Percentiles rank a stretch among this genome's conserved stretches.
Conservation (phyloP, 148 eudicot species). For the Suaeda aralocaspica region DNA sequence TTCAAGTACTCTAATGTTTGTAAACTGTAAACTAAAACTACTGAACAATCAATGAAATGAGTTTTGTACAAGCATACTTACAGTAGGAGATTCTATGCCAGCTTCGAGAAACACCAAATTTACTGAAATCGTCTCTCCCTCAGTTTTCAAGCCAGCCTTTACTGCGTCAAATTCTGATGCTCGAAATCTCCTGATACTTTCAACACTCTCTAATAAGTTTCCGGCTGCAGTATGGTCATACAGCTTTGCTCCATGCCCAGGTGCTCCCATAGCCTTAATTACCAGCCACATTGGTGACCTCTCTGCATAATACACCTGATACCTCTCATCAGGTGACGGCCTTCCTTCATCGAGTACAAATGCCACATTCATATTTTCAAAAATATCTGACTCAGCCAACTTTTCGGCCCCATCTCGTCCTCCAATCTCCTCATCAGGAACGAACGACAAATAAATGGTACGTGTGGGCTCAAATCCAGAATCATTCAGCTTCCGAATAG, state of each 20-base stretch:
- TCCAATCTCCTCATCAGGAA: constrained; percentile 94
- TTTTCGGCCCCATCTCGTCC: constrained; percentile 77
- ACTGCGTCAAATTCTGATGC: constrained; percentile 76
- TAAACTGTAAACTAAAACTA: neutral
- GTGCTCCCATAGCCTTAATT: constrained; percentile 75
- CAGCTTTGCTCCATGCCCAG: constrained; percentile 92
- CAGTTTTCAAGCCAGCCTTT: constrained; percentile 71
- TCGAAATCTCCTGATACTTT: constrained; percentile 69
- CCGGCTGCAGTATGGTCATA: constrained; percentile 83
- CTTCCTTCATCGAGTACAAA: constrained; percentile 76
- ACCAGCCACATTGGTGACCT: constrained; percentile 84
- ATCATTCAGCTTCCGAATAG: constrained; percentile 59
- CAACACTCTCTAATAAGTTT: constrained; percentile 74
- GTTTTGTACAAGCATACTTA: constrained; percentile 27
- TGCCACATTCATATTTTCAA: constrained; percentile 71
- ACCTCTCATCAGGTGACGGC: constrained; percentile 61
- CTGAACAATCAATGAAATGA: neutral
- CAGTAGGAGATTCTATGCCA: constrained; percentile 77
- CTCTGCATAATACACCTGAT: constrained; percentile 65
- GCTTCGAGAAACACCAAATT: constrained; percentile 84
- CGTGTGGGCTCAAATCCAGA: constrained; percentile 65
- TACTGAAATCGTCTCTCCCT: constrained; percentile 79
- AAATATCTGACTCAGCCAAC: constrained; percentile 54
- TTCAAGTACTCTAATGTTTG: neutral
- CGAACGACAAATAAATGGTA: constrained; percentile 67